These are phyloP conservation scores for Dillenia turbinata DNA, from an alignment of 164 flowering plant genomes.

Conservation along the genomic window DNA sequence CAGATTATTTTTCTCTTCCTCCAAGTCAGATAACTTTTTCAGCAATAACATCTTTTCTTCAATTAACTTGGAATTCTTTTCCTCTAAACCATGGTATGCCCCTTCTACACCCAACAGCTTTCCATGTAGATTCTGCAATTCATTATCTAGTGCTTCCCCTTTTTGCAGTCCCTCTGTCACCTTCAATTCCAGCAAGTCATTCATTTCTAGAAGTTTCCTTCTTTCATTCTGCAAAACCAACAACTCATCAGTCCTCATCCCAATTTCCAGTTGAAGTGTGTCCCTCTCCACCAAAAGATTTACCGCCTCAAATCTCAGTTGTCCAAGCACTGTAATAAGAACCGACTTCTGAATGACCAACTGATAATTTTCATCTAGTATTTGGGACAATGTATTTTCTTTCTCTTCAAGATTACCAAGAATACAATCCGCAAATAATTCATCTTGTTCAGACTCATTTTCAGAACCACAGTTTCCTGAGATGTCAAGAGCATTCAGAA, in stretches of 20 bases:
- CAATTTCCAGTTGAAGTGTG: constrained; percentile 26
- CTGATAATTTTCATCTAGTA: constrained; percentile 38
- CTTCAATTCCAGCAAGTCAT: constrained; percentile 32
- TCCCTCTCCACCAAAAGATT: constrained; percentile 26
- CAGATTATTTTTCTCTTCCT: constrained; percentile 27
- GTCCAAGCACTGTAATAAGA: constrained; percentile 33
- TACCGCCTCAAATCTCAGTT: constrained; percentile 28
- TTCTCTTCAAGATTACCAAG: constrained; percentile 24
- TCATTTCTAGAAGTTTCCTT: constrained; percentile 25
- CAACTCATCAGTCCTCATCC: constrained; percentile 21
- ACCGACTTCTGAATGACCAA: constrained; percentile 38
- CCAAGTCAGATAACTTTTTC: constrained; percentile 16
- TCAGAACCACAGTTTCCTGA: constrained; percentile 15
- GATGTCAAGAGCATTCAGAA: constrained; percentile 28
- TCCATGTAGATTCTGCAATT: constrained; percentile 27
- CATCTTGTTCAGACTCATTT: constrained; percentile 24
- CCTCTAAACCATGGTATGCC: constrained; percentile 24
- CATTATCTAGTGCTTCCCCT: constrained; percentile 24
- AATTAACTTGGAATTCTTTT: constrained; percentile 25
- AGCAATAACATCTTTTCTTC: constrained; percentile 35
- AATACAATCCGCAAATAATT: constrained; percentile 16
- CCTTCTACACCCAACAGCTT: constrained; percentile 28
- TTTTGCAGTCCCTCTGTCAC: constrained; percentile 28
- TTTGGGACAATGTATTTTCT: constrained; percentile 20
- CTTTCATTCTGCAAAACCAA: constrained; percentile 26